Percentiles rank a stretch among this genome's conserved stretches.
These are phyloP conservation scores for Lophiotrema nucula DNA, from an alignment of 495 filamentous ascomycete species.

Conservation along the genomic window DNA sequence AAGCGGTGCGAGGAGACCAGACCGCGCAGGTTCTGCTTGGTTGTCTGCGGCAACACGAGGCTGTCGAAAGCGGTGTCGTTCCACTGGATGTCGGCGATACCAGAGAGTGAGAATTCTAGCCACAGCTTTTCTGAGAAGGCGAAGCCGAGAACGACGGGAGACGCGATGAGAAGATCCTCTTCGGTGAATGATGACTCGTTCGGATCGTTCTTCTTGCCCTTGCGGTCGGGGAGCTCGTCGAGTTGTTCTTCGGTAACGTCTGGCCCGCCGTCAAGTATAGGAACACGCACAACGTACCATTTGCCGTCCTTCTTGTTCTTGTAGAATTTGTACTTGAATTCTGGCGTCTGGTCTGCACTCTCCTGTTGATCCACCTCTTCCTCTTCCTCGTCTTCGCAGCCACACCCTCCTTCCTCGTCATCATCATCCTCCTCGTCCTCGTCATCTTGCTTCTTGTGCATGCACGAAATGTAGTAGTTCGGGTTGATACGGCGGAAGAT, in stretches of 20 bases:
- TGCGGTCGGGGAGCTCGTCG: slow-evolving; percentile 51
- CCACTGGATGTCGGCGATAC: slow-evolving; percentile 79
- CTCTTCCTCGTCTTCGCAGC: slow-evolving; percentile 39
- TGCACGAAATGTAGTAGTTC: slow-evolving; percentile 78
- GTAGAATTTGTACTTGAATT: slow-evolving; percentile 57
- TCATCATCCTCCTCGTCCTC: slow-evolving; percentile 67
- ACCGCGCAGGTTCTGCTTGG: slow-evolving; percentile 78
- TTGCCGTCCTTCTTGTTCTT: slow-evolving; percentile 64
- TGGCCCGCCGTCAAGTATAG: slow-evolving; percentile 60
- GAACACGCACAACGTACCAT: slow-evolving; percentile 58
- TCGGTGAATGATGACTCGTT: slow-evolving; percentile 74
- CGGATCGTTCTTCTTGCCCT: slow-evolving; percentile 47
- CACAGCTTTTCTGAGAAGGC: slow-evolving; percentile 87
- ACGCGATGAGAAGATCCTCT: slow-evolving; percentile 84
- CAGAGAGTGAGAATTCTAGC: slow-evolving; percentile 85
- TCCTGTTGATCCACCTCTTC: background rate
- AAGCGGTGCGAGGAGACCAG: slow-evolving; percentile 81
- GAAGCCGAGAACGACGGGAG: slow-evolving; percentile 91
- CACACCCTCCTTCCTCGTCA: slow-evolving; percentile 56
- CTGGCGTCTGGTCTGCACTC: background rate
- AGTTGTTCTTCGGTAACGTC: slow-evolving; percentile 67
- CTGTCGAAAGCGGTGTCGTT: slow-evolving; percentile 78
- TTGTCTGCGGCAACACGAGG: slow-evolving; percentile 70
- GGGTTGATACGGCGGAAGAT: slow-evolving; percentile 86
- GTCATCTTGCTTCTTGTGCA: slow-evolving; percentile 72